Base-by-base conservation (phyloP, 2,329 filamentous ascomycete species). In the Calonectria leucothoes region DNA sequence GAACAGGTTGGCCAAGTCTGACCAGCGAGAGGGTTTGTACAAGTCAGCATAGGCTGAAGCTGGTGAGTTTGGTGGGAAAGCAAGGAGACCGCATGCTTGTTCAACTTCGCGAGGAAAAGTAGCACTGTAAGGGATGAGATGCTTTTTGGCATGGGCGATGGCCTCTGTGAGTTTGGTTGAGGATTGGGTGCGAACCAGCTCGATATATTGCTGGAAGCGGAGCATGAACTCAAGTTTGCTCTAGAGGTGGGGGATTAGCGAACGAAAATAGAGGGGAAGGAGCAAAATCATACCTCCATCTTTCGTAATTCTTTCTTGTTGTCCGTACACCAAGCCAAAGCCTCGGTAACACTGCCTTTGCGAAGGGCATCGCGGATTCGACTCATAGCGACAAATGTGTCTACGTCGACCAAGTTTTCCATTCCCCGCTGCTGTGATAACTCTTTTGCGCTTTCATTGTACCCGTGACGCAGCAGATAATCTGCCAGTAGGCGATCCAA, bases 291-390 rank as follows among this genome's bases (percentile, higher is more conserved):
- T 83, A 94, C 94, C 83, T 94, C 93, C 85, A 94, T 93, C 88
- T 97, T 98, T 82, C 95, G 94, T 73, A 99, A 86, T 75, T 96
- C 94, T 80, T 96, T 96, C 84, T 97, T 97, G 84, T 98, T 98
- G 81, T 98, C 96, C 20, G 89, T 91, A 83, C 97, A 98, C 97
- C 97, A 99, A 15, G 92, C 91, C 69, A 99, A 85, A 27, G 95
- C 96, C 79, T 97, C 94, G 42, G 89, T 89, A 6, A 96, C 94
- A 78, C 92, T 94, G 37, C 93, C 92, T 48, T 89, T 88, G 52
- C 91, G 86, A 73, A 99, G 85, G 74, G 93, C 94, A 79, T 93
- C 89, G 72, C 95, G 92, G 77, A 98, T 95, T 72, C 89, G 90
- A 74, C 93, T 93, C 87, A 96, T 96, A 78, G 93, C 91, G 67